Conservation (phyloP, 2,329 filamentous ascomycete genomes). For the Colletotrichum zoysiae region DNA sequence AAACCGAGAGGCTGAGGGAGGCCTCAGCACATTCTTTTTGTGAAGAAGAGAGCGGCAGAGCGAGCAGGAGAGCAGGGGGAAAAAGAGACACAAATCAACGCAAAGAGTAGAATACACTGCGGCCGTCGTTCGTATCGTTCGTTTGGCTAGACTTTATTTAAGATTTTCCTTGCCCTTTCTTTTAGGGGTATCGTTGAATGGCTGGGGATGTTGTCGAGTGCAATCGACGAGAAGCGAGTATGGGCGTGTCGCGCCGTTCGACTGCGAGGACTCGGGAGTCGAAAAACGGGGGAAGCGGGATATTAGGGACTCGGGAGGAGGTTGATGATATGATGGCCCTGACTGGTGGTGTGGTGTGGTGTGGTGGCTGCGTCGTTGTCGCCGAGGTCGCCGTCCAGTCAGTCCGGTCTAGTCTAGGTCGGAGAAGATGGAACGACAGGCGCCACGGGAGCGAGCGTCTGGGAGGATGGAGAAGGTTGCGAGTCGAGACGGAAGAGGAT, state of each 20-base stretch:
- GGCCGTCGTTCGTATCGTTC: slow-evolving; percentile 36
- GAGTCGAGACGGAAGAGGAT: slow-evolving; percentile 46
- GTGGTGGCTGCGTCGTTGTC: background rate
- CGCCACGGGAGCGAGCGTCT: slow-evolving; percentile 14
- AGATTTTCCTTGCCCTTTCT: background rate
- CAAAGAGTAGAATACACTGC: slow-evolving; percentile 18
- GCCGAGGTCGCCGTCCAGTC: slow-evolving; percentile 5
- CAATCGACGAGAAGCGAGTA: background rate
- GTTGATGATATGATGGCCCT: slow-evolving; percentile 2
- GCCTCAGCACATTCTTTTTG: slow-evolving; percentile 38
- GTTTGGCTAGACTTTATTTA: background rate
- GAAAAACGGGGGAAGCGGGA: background rate
- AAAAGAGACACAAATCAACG: background rate
- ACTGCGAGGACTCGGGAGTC: slow-evolving; percentile 14
- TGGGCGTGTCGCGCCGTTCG: background rate
- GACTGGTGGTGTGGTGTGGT: background rate
- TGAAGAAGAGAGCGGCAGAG: background rate
- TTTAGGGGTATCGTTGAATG: slow-evolving; percentile 28
- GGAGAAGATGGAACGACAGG: slow-evolving; percentile 5
- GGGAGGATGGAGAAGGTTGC: slow-evolving; percentile 49
- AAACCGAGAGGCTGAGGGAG: slow-evolving; percentile 20
- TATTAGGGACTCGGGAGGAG: slow-evolving; percentile 12
- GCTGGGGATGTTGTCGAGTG: background rate
- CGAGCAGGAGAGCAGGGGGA: too few relatives aligned
- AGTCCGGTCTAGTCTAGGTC: slow-evolving; percentile 10